Conservation (phyloP, 345 rosid genomes). For the Euphorbia lathyris region DNA sequence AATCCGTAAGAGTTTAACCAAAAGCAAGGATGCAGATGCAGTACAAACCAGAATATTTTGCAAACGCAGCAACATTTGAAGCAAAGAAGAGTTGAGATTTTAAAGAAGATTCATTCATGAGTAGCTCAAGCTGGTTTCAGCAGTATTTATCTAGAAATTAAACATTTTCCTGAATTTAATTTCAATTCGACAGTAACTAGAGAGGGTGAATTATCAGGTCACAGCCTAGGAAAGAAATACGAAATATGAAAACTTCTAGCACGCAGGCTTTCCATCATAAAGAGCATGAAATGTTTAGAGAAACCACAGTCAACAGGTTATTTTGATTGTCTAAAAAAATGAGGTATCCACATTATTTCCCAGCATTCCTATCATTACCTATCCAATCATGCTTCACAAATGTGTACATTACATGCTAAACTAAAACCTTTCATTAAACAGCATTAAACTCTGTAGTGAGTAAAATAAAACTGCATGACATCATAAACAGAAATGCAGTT, state of each 20-base stretch:
- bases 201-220: not conserved
- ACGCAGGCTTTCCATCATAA: not conserved
- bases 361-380: not conserved
- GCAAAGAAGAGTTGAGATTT: not conserved
- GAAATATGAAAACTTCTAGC: not conserved
- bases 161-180: not conserved
- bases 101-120: not conserved
- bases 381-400: not conserved
- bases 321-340: not conserved
- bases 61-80: not conserved
- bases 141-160: not conserved
- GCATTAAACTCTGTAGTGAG: not conserved
- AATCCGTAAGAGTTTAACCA: too few species aligned
- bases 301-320: not conserved
- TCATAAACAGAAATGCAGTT: not conserved
- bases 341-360: not conserved
- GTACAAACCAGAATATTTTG: not conserved
- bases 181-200: not conserved
- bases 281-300: not conserved
- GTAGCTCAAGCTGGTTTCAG: not conserved
- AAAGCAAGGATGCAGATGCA: not conserved
- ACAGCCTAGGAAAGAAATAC: not conserved
- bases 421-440: not conserved
- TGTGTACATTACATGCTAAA: not conserved
- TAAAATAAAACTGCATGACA: not conserved